phyloP scores from a whole-genome alignment of 306 rosid species.

The Acacia acuminata region DNA sequence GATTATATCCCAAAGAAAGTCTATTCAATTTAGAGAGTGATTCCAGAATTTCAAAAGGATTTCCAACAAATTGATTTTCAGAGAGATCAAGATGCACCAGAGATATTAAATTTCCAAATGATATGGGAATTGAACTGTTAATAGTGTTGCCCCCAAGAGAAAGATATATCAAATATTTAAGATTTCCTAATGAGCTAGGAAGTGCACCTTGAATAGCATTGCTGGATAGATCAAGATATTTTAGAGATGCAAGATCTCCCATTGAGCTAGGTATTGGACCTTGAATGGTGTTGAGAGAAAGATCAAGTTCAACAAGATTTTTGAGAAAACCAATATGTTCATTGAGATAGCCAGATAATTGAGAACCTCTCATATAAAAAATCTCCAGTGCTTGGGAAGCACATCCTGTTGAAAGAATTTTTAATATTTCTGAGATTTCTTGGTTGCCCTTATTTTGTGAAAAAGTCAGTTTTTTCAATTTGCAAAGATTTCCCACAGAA shows the following conservation, averaged over 20 bases:
- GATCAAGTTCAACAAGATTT: not conserved
- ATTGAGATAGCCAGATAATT: constrained; percentile 20
- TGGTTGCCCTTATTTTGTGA: not conserved
- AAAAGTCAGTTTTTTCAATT: not conserved
- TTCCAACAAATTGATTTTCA: not conserved
- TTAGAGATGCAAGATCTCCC: not conserved
- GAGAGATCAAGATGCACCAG: not conserved
- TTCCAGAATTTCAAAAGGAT: not conserved
- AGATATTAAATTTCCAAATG: not conserved
- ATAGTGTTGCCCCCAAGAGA: too few relatives aligned
- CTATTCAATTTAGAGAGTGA: not conserved
- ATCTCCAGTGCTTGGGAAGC: not conserved
- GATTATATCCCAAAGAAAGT: not conserved
- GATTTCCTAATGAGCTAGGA: constrained; percentile 19
- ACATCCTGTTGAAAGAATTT: constrained; percentile 7
- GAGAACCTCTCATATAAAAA: fast-evolving
- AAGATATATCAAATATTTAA: too few relatives aligned
- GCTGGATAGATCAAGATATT: not conserved
- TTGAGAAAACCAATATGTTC: constrained; percentile 1
- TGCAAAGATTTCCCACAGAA: constrained; percentile 21
- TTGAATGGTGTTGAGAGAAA: not conserved
- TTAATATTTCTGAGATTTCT: not conserved
- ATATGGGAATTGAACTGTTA: too few relatives aligned
- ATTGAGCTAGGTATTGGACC: not conserved
- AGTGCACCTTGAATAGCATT: not conserved